Evolutionary conservation across 108 stramenopile species (phyloP).

Genomic region (Stephanodiscus triporus): DNA sequence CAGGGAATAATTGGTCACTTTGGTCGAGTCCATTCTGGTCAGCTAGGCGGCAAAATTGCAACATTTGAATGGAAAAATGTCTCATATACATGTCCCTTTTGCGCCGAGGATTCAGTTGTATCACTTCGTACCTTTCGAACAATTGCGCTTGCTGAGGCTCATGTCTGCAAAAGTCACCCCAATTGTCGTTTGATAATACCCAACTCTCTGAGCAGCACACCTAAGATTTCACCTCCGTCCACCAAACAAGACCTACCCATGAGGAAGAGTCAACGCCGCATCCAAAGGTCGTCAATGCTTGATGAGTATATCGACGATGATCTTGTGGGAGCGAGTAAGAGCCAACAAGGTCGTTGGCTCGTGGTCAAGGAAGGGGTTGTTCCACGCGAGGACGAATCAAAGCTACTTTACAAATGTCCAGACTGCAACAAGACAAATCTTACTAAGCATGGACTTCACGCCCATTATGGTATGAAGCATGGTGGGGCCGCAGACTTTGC

Average conservation of each 20-base stretch:
- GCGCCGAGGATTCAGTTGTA: constrained; percentile 4
- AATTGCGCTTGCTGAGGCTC: constrained; percentile 11
- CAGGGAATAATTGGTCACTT: background rate
- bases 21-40: constrained; percentile 1
- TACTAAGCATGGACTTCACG: constrained; percentile 17
- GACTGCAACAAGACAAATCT: constrained; percentile 22
- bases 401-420: constrained; percentile 21
- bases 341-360: background rate
- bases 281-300: background rate
- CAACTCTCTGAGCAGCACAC: background rate
- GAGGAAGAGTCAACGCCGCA: constrained; percentile 9
- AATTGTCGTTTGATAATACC: constrained; percentile 13
- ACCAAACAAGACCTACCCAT: background rate
- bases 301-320: background rate
- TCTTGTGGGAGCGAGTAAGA: background rate
- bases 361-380: background rate
- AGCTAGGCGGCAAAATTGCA: background rate
- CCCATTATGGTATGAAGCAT: constrained; percentile 39
- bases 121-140: constrained; percentile 12
- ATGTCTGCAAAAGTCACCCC: constrained; percentile 12
- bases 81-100: constrained; percentile 24
- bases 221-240: background rate
- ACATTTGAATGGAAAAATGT: constrained; percentile 24
- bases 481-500: constrained; percentile 15
- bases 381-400: background rate